Conservation (phyloP, 176 grass and related monocot genomes). For the Triticum monococcum region DNA sequence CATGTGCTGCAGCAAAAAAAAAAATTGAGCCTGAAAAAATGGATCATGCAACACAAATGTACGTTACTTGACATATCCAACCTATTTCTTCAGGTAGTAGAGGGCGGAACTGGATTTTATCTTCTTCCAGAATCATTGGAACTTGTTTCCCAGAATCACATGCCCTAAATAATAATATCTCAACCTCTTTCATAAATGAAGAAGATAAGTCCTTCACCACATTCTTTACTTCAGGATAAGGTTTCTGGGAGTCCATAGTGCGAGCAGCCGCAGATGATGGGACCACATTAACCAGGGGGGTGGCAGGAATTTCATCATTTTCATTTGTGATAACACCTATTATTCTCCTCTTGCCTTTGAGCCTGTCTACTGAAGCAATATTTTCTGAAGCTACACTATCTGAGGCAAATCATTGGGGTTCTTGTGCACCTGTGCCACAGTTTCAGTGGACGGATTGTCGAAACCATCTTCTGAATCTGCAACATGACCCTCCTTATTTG, state of each 20-base stretch:
- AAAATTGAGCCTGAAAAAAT: background rate
- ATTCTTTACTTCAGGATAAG: conserved; percentile 1
- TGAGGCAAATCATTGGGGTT: conserved; percentile 35
- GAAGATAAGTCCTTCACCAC: conserved; percentile 30
- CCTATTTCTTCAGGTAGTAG: conserved; percentile 63
- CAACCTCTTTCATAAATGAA: conserved; percentile 53
- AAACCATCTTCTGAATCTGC: conserved; percentile 50
- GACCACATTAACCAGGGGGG: background rate
- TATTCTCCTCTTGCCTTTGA: background rate
- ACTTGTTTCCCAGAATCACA: conserved; percentile 62
- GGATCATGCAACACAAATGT: conserved; percentile 6
- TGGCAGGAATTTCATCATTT: background rate
- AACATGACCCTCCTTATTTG: conserved; percentile 26
- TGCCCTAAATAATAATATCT: conserved; percentile 62
- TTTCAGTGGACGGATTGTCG: conserved; percentile 36
- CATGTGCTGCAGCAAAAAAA: conserved; percentile 40
- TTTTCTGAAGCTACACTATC: background rate
- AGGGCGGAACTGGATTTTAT: conserved; percentile 59
- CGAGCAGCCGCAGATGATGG: background rate
- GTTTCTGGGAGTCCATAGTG: conserved; percentile 25
- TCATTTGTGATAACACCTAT: background rate
- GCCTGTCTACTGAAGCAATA: background rate
- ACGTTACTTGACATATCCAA: conserved; percentile 17
- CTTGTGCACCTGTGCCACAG: conserved; percentile 29
- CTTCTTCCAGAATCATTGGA: conserved; percentile 59